Evolutionary conservation across 2,329 filamentous ascomycete species (phyloP), one percentile per base, ranked within the genome.

Genomic region (Blumeriella jaapii): DNA sequence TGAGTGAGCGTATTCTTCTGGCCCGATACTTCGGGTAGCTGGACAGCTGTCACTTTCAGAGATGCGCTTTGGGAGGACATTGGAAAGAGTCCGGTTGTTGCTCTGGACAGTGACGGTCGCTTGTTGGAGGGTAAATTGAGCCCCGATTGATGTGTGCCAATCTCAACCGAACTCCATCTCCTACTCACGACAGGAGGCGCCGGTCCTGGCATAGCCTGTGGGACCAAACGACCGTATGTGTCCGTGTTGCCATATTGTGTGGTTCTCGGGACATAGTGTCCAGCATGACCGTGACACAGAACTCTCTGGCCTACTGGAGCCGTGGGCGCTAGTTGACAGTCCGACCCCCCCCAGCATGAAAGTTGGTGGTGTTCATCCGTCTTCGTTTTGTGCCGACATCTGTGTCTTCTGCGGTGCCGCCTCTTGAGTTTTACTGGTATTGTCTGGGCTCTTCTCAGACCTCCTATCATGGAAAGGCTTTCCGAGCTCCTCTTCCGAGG

Each of bases 91-190:
- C n/a, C n/a, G n/a, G n/a, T n/a, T n/a, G n/a, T n/a, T n/a, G n/a
- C n/a, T n/a, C n/a, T n/a, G n/a, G n/a, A n/a, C n/a, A n/a, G n/a
- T n/a, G n/a, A n/a, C n/a, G n/a, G n/a, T n/a, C n/a, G n/a, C n/a
- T n/a, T n/a, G n/a, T n/a, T n/a, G n/a, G n/a, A n/a, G n/a, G n/a
- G n/a, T n/a, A n/a, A n/a, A n/a, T 24, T 24, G 9, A 38, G 31
- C 14, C 9, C 4, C 3, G 26, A 23, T 14, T 31, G 34, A 27
- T 41, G 36, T 9, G 46, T 34, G 11, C 40, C 41, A 24, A 50
- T 34, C 33, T 49, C 46, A 11, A 51, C 42, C 8, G 48, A 52
- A 19, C 48, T 51, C 50, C 48, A 52, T 25, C 48, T 41, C 36
- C 50, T 42, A 2, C 36, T 32, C 3, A 44, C 13, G 17, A 40